phyloP scores from a whole-genome alignment of 2,329 filamentous ascomycete species.

The Fusarium domesticum region DNA sequence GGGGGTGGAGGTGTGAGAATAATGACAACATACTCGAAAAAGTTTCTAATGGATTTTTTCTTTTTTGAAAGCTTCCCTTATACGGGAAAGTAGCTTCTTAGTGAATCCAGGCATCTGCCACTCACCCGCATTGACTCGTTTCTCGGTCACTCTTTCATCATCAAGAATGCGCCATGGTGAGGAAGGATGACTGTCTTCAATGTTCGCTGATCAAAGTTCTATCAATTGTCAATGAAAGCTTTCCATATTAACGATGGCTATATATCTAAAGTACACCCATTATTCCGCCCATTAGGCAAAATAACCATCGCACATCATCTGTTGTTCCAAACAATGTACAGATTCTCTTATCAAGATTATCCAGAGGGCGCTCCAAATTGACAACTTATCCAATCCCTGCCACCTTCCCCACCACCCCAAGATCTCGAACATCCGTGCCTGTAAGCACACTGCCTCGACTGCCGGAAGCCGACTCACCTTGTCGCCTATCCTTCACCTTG shows the following conservation, averaged over 20 bases:
- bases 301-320: too few species aligned
- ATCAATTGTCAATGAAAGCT: not conserved
- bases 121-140: not conserved
- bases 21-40: too few species aligned
- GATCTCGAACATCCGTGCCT: not conserved
- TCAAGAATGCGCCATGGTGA: not conserved
- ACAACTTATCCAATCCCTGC: not conserved
- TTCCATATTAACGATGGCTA: too few species aligned
- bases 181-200: not conserved
- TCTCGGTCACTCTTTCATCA: not conserved
- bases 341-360: not conserved
- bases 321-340: too few species aligned
- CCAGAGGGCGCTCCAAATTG: not conserved
- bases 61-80: not conserved
- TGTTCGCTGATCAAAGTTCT: not conserved
- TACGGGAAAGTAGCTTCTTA: not conserved
- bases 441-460: not conserved
- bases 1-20: not conserved
- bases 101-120: not conserved
- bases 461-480: not conserved
- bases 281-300: not conserved
- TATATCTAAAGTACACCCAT: not conserved
- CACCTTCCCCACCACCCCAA: not conserved
- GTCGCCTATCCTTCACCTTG: not conserved
- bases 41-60: not conserved